These are phyloP conservation scores for Gnomoniopsis sp. DNA, from an alignment of 2,329 filamentous ascomycete species.

Conservation along the genomic window DNA sequence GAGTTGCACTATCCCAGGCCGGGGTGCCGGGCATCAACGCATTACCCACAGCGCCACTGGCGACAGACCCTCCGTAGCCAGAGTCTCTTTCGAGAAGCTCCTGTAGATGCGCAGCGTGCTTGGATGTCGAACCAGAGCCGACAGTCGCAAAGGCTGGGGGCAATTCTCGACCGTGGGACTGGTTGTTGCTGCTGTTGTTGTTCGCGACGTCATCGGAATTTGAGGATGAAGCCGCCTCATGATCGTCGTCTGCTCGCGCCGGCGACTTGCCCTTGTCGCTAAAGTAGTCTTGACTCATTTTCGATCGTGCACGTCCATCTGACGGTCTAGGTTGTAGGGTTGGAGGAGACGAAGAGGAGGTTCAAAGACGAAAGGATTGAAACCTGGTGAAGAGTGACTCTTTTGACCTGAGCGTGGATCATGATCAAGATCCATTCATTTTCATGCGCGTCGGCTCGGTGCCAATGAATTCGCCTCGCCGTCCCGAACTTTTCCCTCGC, in stretches of 20 bases:
- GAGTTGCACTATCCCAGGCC: conserved; percentile 41
- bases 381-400: conserved; percentile 10
- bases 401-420: conserved; percentile 10
- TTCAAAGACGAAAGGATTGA: not conserved
- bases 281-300: conserved; percentile 60
- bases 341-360: not conserved
- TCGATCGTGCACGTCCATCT: conserved; percentile 23
- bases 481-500: too few relatives aligned
- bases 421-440: not conserved
- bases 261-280: conserved; percentile 51
- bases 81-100: conserved; percentile 83
- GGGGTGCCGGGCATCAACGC: conserved; percentile 35
- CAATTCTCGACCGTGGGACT: conserved; percentile 13
- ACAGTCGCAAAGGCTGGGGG: conserved; percentile 72
- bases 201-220: conserved; percentile 18
- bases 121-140: conserved; percentile 75
- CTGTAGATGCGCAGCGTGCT: conserved; percentile 77
- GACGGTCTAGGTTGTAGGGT: conserved; percentile 7
- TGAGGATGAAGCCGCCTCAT: conserved; percentile 14
- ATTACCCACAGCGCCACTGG: conserved; percentile 51
- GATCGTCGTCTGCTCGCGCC: conserved; percentile 24
- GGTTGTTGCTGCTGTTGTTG: not conserved
- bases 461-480: too few relatives aligned
- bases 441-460: too few relatives aligned
- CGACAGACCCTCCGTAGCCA: conserved; percentile 81